Conservation (phyloP, 805 yeast genomes). For the Myxozyma neotropica region DNA sequence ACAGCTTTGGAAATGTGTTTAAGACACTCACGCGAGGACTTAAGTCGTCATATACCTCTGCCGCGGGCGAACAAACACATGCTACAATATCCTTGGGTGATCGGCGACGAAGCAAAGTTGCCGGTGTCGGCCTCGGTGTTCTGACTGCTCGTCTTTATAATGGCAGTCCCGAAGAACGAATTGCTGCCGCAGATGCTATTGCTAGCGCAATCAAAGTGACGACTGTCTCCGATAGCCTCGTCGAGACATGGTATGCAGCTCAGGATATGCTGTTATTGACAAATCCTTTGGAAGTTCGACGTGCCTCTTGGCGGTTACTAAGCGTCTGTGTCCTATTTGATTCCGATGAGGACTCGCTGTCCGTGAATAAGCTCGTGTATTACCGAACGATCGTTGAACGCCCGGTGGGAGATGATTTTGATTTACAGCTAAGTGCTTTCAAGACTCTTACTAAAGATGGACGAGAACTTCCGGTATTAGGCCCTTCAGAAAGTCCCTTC, state of each 20-base stretch:
- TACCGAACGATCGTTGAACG: conserved; percentile 62
- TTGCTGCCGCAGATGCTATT: conserved; percentile 55
- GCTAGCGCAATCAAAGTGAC: conserved; percentile 54
- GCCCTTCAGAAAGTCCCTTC: conserved; percentile 50
- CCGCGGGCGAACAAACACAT: conserved; percentile 36
- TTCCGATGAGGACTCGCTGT: conserved; percentile 45
- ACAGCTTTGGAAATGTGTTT: conserved; percentile 37
- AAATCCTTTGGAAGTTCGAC: conserved; percentile 45
- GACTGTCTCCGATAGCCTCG: conserved; percentile 55
- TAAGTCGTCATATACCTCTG: conserved; percentile 30
- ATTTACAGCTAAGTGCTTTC: conserved; percentile 53
- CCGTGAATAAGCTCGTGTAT: conserved; percentile 56
- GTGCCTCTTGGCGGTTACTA: conserved; percentile 57
- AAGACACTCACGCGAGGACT: conserved; percentile 40
- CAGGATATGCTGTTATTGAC: conserved; percentile 52
- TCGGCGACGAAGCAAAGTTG: conserved; percentile 31
- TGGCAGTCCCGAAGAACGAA: conserved; percentile 39
- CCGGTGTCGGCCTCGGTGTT: conserved; percentile 6
- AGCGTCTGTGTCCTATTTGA: conserved; percentile 58
- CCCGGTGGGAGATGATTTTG: conserved; percentile 54
- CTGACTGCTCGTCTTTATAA: conserved; percentile 10
- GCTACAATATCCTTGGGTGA: conserved; percentile 33
- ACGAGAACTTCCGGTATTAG: conserved; percentile 54
- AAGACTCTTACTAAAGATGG: conserved; percentile 56
- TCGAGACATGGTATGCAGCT: conserved; percentile 77